Base-by-base conservation (phyloP, 148 eudicot species). In the Salicornia ramosissima region DNA sequence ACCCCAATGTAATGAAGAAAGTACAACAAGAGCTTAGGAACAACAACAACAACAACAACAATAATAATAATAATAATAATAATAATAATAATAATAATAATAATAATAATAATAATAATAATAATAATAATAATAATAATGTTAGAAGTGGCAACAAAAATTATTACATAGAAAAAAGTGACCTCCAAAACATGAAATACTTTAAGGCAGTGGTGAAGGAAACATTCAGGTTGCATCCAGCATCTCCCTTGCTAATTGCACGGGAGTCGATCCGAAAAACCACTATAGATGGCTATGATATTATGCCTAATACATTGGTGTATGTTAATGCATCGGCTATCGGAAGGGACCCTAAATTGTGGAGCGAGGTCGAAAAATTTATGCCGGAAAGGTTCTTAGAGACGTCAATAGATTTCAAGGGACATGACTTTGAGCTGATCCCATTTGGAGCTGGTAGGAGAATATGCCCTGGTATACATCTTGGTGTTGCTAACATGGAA, bases 401-500 rank as follows among this genome's bases (percentile, higher is more conserved):
- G 0, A 79, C 59, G 30, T 10, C 62, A 14, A 68, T 75, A 45
- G 80, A 77, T 33, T 69, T 67, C 46, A 80, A 64, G 51, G 83
- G 81, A 1, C 62, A 52, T 21, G 71, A 79, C 59, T 79, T 79
- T 26, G 75, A 76, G 64, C 22, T 79, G 3, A 59, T 80, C 29
- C 83, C 86, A 0, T 80, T 83, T 50, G 83, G 86, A 10, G 71
- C 77, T 10, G 87, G 87, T 3, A 66, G 83, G 33, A 74, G 87
- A 64, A 56, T 70, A 6, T 81, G 87, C 29, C 83, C 87, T 1
- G 87, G 78, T 0, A n/a, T 79, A 30, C 34, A 22, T 3, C 54
- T 81, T 24, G 87, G 84, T 19, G 25, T 62, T 46, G 76, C 68
- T 9, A 81, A 65, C 21, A 14, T 79, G 21, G 81, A 81, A 53